Evolutionary conservation across 2,329 filamentous ascomycete genomes (phyloP).

Genomic region (Neoscytalidium dimidiatum): DNA sequence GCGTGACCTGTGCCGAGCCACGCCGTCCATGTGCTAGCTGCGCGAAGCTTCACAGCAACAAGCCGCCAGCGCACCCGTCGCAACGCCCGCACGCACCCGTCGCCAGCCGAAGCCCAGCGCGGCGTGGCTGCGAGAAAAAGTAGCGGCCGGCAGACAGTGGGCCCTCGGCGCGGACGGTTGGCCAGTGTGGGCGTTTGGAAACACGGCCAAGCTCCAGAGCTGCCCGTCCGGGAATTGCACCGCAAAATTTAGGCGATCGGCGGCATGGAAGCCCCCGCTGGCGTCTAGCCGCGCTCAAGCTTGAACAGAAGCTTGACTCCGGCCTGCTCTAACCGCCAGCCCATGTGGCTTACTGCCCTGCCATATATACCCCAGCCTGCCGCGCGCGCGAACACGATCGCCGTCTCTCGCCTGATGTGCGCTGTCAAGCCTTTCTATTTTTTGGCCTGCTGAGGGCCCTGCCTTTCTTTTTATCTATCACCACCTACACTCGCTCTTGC

Average conservation of each 20-base stretch:
- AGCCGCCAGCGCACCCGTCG: not conserved
- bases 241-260: constrained; percentile 5
- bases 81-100: not conserved
- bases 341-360: not conserved
- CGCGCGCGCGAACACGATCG: not conserved
- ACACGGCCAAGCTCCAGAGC: constrained; percentile 8
- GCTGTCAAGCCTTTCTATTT: not conserved
- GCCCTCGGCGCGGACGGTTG: not conserved
- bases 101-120: not conserved
- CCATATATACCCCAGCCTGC: not conserved
- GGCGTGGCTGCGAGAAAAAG: not conserved
- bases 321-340: not conserved
- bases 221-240: not conserved
- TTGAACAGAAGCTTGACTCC: constrained; percentile 9
- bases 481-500: not conserved
- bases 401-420: not conserved
- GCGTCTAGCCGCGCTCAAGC: not conserved
- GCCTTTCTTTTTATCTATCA: not conserved
- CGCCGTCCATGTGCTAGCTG: not conserved
- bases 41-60: not conserved
- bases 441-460: not conserved
- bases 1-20: not conserved
- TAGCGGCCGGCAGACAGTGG: not conserved
- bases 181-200: not conserved
- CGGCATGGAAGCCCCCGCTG: not conserved